Evolutionary conservation across 768 basidiomycete species (phyloP).

Genomic region (Rhizopogon roseolus): DNA sequence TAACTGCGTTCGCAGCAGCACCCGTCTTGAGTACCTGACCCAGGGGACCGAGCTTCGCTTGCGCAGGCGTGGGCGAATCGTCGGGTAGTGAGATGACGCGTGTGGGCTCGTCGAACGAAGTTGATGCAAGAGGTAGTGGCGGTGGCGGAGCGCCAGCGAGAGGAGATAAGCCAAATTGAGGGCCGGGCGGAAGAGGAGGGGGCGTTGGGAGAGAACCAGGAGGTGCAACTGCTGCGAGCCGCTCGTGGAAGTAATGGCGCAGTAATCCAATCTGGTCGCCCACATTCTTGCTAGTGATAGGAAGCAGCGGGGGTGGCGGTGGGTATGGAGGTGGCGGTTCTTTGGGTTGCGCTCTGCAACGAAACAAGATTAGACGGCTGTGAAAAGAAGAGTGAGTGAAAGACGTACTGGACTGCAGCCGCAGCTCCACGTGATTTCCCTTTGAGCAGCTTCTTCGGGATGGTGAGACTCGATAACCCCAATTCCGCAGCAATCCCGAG

Average conservation of each 20-base stretch:
- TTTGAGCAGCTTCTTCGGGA: slow-evolving; percentile 75
- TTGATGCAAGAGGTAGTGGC: slow-evolving; percentile 10
- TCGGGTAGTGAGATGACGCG: slow-evolving; percentile 47
- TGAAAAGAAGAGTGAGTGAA: background rate
- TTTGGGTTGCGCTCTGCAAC: slow-evolving; percentile 50
- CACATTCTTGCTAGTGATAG: slow-evolving; percentile 58
- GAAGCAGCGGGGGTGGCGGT: slow-evolving; percentile 77
- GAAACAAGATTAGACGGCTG: background rate
- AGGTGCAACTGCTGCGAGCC: slow-evolving; percentile 42
- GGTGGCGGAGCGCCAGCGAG: slow-evolving; percentile 14
- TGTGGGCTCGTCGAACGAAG: slow-evolving; percentile 12
- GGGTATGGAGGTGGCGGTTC: slow-evolving; percentile 84
- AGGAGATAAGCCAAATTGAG: slow-evolving; percentile 1
- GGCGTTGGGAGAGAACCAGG: slow-evolving; percentile 9
- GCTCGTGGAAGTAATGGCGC: slow-evolving; percentile 63
- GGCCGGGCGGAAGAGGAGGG: slow-evolving; percentile 2
- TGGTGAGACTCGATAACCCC: slow-evolving; percentile 68
- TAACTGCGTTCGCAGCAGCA: slow-evolving; percentile 39
- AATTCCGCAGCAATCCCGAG: slow-evolving; percentile 85
- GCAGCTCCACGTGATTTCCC: slow-evolving; percentile 46
- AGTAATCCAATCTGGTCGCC: slow-evolving; percentile 85
- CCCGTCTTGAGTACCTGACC: slow-evolving; percentile 65
- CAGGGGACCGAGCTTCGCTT: slow-evolving; percentile 73
- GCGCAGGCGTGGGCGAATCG: slow-evolving; percentile 52
- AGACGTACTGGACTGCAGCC: slow-evolving; percentile 45